Evolutionary conservation across 768 basidiomycete genomes (phyloP).

Genomic region (Tremella fuciformis): DNA sequence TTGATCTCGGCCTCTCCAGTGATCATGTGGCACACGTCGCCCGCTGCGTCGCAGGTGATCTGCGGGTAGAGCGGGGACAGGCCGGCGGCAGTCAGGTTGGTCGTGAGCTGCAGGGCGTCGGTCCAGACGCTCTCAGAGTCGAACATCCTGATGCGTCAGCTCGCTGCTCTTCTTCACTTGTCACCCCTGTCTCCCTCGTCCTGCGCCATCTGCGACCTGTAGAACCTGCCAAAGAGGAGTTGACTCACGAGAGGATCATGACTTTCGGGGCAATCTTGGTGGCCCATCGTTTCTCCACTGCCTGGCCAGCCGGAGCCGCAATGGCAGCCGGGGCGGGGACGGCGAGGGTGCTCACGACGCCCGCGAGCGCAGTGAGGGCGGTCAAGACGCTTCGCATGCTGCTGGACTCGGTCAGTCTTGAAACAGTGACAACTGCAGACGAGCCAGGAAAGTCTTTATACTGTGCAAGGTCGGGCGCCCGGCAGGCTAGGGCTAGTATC

Average conservation of each 20-base stretch:
- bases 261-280: background rate
- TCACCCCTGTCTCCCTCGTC: too few relatives aligned
- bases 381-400: too few relatives aligned
- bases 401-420: too few relatives aligned
- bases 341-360: background rate
- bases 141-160: slow-evolving; percentile 32
- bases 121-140: slow-evolving; percentile 45
- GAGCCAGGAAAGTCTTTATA: too few relatives aligned
- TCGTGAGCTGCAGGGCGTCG: slow-evolving; percentile 36
- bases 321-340: background rate
- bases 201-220: too few relatives aligned
- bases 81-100: slow-evolving; percentile 54
- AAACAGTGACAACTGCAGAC: too few relatives aligned
- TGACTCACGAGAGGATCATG: too few relatives aligned
- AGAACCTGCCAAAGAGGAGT: too few relatives aligned
- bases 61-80: slow-evolving; percentile 54
- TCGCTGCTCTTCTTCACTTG: too few relatives aligned
- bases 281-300: background rate
- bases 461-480: too few relatives aligned
- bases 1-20: slow-evolving; percentile 56
- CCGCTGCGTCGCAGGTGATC: slow-evolving; percentile 51
- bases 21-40: slow-evolving; percentile 52
- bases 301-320: background rate
- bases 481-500: too few relatives aligned
- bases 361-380: too few relatives aligned